Evolutionary conservation across 371 early-diverging fungal species (phyloP).

Genomic region (Mucor lusitanicus): DNA sequence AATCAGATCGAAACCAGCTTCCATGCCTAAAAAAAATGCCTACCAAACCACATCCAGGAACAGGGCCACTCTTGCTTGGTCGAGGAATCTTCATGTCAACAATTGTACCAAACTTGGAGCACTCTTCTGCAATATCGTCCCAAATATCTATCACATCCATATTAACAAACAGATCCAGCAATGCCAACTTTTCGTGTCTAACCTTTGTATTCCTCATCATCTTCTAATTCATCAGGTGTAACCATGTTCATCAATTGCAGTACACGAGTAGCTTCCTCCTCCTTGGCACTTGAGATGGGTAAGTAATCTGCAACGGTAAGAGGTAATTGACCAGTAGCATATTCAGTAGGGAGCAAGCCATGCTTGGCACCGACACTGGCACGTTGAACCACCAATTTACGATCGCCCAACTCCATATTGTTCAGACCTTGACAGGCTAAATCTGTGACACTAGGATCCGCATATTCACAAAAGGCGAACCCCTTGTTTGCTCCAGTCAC

Average conservation of each 20-base stretch:
- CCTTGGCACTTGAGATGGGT: conserved; percentile 39
- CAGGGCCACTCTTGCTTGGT: conserved; percentile 54
- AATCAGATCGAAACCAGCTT: background rate
- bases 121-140: conserved; percentile 92
- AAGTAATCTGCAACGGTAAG: conserved; percentile 20
- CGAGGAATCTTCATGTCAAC: conserved; percentile 85
- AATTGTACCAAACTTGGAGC: conserved; percentile 84
- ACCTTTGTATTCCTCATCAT: conserved; percentile 91
- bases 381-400: conserved; percentile 92
- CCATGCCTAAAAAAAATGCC: background rate
- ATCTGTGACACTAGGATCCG: conserved; percentile 87
- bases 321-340: conserved; percentile 6
- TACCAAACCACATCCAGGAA: conserved; percentile 87
- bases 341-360: conserved; percentile 22
- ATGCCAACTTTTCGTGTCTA: background rate
- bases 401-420: conserved; percentile 94
- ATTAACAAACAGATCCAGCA: background rate
- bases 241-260: conserved; percentile 96
- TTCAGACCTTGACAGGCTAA: conserved; percentile 93
- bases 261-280: conserved; percentile 72
- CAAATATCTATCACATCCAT: conserved; percentile 70
- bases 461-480: conserved; percentile 96
- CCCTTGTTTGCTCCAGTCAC: conserved; percentile 87
- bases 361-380: conserved; percentile 85
- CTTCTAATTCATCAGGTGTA: conserved; percentile 80